Conservation (phyloP, 768 basidiomycete species). For the Pluteus cervinus region DNA sequence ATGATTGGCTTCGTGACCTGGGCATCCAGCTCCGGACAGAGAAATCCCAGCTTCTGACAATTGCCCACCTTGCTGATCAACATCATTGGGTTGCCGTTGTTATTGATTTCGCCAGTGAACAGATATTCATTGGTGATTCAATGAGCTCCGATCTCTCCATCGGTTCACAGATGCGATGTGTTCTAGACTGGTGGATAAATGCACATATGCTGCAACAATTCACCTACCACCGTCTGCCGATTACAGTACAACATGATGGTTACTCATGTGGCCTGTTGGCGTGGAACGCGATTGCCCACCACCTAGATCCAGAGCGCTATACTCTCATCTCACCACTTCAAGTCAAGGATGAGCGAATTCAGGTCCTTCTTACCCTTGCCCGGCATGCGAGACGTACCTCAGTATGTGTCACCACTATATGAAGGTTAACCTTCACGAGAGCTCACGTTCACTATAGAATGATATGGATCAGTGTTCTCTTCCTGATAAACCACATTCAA, state of each 20-base stretch:
- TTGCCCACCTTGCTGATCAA: constrained; percentile 6
- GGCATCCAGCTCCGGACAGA: constrained; percentile 8
- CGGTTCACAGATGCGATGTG: constrained; percentile 1
- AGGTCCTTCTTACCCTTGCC: constrained; percentile 13
- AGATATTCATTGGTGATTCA: constrained; percentile 13
- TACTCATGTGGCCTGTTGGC: constrained; percentile 15
- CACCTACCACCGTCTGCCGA: constrained; percentile 5
- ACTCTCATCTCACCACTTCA: too few relatives aligned
- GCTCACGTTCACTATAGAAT: too few relatives aligned
- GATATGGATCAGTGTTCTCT: too few relatives aligned
- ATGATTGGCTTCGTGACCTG: constrained; percentile 5
- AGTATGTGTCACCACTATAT: too few relatives aligned
- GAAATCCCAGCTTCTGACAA: constrained; percentile 9
- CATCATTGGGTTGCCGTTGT: constrained; percentile 13
- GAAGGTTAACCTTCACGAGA: too few relatives aligned
- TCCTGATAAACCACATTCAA: too few relatives aligned
- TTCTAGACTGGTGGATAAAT: constrained; percentile 14
- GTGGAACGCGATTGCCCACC: constrained; percentile 12
- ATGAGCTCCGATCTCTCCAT: constrained; percentile 9
- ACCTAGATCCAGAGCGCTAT: too few relatives aligned
- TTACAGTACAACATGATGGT: constrained; percentile 10
- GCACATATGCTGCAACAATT: constrained; percentile 10
- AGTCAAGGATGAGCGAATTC: constrained; percentile 10
- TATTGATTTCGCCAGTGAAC: constrained; percentile 9
- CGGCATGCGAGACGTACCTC: too few relatives aligned